Percentiles rank a stretch among this genome's conserved stretches.
Conservation (phyloP, 2,329 filamentous ascomycete genomes). For the Stagonosporopsis cucurbitacearum region DNA sequence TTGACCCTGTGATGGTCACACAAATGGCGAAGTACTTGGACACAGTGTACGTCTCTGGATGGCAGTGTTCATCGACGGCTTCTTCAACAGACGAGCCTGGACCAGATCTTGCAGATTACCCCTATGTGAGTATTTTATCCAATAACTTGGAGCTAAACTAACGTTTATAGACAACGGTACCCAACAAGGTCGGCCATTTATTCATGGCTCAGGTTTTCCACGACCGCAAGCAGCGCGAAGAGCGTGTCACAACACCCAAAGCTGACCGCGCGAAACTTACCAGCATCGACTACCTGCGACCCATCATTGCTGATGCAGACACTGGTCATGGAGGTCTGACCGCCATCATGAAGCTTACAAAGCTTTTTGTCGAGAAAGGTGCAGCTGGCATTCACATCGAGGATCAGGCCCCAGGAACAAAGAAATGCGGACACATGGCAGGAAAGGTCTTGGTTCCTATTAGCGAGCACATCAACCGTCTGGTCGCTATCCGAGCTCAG, state of each 20-base stretch:
- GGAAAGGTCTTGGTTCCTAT: slow-evolving; percentile 97
- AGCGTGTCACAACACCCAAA: slow-evolving; percentile 80
- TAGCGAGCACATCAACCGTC: slow-evolving; percentile 95
- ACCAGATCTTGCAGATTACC: slow-evolving; percentile 97
- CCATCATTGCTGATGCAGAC: slow-evolving; percentile 95
- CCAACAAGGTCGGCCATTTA: slow-evolving; percentile 96
- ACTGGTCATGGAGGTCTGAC: slow-evolving; percentile 96
- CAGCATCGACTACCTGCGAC: slow-evolving; percentile 91
- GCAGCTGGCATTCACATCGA: slow-evolving; percentile 98
- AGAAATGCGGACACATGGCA: slow-evolving; percentile 99
- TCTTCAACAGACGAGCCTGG: slow-evolving; percentile 95
- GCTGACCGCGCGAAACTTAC: slow-evolving; percentile 73
- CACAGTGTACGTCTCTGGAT: slow-evolving; percentile 97
- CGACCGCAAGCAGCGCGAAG: slow-evolving; percentile 97
- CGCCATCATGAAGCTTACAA: slow-evolving; percentile 99
- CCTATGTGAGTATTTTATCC: slow-evolving; percentile 53
- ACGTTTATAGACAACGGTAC: slow-evolving; percentile 81
- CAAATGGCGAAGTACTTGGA: slow-evolving; percentile 99
- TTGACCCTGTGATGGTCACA: slow-evolving; percentile 97
- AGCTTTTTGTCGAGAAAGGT: slow-evolving; percentile 95
- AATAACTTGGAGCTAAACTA: slow-evolving; percentile 9
- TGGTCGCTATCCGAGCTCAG: slow-evolving; percentile 95
- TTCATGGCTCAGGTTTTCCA: slow-evolving; percentile 99
- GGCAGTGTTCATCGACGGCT: slow-evolving; percentile 97
- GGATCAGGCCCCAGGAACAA: slow-evolving; percentile 96